phyloP scores from a whole-genome alignment of 2,329 filamentous ascomycete species.

The Arthrobotrys iridis region DNA sequence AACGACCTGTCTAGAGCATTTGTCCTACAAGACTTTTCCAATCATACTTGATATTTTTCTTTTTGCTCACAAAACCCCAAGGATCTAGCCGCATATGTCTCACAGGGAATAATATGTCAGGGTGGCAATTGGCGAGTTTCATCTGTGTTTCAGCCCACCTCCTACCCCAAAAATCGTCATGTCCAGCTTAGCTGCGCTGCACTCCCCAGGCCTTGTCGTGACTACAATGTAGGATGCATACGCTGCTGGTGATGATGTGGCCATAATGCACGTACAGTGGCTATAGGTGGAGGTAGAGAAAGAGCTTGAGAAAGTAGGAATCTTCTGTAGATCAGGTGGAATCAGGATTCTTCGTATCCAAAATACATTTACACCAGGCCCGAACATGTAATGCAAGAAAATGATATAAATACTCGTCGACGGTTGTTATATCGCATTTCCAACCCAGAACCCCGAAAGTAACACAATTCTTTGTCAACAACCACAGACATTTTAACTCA shows the following conservation, averaged over 20 bases:
- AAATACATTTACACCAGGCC: not conserved
- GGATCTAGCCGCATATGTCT: constrained; percentile 15
- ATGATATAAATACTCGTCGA: not conserved
- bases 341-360: too few relatives aligned
- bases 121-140: constrained; percentile 18
- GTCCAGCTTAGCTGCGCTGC: too few relatives aligned
- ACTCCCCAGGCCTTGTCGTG: not conserved
- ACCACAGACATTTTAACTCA: too few relatives aligned
- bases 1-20: not conserved
- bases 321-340: not conserved
- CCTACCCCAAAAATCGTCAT: not conserved
- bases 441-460: not conserved
- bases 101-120: not conserved
- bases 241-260: not conserved
- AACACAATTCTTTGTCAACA: too few relatives aligned
- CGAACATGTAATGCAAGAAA: not conserved
- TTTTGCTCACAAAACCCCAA: too few relatives aligned
- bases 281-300: not conserved
- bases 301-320: not conserved
- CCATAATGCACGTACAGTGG: not conserved
- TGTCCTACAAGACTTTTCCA: not conserved
- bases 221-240: not conserved
- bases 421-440: not conserved
- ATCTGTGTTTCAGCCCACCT: constrained; percentile 9
- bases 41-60: not conserved